Conservation (phyloP, 305 asterid genomes). For the Fraxinus albicans region DNA sequence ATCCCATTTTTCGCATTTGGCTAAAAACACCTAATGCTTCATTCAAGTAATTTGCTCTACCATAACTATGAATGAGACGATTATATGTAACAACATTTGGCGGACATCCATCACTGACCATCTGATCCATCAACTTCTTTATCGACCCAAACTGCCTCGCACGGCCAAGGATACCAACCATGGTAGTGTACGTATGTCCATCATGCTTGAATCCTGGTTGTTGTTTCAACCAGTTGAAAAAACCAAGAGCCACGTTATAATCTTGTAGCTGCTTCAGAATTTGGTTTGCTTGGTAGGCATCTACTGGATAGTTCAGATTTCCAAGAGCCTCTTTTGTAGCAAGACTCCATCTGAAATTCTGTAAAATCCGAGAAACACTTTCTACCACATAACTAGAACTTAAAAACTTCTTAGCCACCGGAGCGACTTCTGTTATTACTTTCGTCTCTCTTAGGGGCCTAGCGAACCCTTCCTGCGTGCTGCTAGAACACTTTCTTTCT, state of each 20-base stretch:
- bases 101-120: slow-evolving; percentile 75
- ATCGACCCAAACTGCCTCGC: slow-evolving; percentile 76
- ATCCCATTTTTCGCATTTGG: slow-evolving; percentile 70
- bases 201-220: slow-evolving; percentile 89
- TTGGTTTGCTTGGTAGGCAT: slow-evolving; percentile 90
- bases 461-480: slow-evolving; percentile 39
- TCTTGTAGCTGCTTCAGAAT: slow-evolving; percentile 83
- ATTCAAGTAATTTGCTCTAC: slow-evolving; percentile 76
- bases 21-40: slow-evolving; percentile 75
- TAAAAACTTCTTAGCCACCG: slow-evolving; percentile 37
- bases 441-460: slow-evolving; percentile 41
- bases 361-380: slow-evolving; percentile 54
- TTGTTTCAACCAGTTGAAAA: slow-evolving; percentile 81
- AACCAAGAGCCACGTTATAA: slow-evolving; percentile 67
- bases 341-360: slow-evolving; percentile 69
- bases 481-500: slow-evolving; percentile 38
- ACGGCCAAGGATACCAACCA: slow-evolving; percentile 96
- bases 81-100: slow-evolving; percentile 91
- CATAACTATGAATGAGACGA: slow-evolving; percentile 92
- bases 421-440: slow-evolving; percentile 35
- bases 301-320: slow-evolving; percentile 54
- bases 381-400: slow-evolving; percentile 48
- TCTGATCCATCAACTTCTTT: slow-evolving; percentile 72
- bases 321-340: slow-evolving; percentile 70
- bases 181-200: slow-evolving; percentile 91